Base-by-base conservation (phyloP, 2,329 filamentous ascomycete species). In the Helotiales sp. region DNA sequence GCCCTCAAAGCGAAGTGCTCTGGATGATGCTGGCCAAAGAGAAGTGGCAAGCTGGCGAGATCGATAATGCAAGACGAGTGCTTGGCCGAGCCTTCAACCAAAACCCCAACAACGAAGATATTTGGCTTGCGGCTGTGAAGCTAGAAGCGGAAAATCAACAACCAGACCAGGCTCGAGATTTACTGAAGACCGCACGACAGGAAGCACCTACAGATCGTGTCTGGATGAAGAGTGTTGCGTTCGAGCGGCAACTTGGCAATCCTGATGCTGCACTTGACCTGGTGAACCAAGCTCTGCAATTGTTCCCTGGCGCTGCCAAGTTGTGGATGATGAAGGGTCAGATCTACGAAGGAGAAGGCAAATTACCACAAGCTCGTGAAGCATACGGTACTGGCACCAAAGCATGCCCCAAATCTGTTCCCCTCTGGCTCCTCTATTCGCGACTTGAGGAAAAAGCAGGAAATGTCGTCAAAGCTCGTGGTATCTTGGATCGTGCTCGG, bases 301-400 rank as follows among this genome's bases (percentile, higher is more conserved):
- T 91, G 9, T 99, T 96, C 77, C 93, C 95, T 0, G 84, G 86
- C 44, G 85, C 89, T 12, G 82, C 91, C 52, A 98, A 98, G 75
- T 81, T 99, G 24, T 97, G 93, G 88, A 97, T 98, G 90, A 90
- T 96, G 79, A 99, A 99, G 76, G 95, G 96, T 0, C 95, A 99
- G 71, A 95, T 98, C 62, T 99, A 99, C 79, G 90, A 97, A 70
- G 83, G 87, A 42, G 82, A 92, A 47, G 87, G 84, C 66, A 92
- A 91, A 75, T 77, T 89, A 13, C 87, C 89, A 0, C 90, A 95
- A 73, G 95, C 95, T 2, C 86, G 95, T 47, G 92, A 98, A 72
- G 92, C 93, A 0, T 98, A 95, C 74, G 85, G 84, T 58, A 88
- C 90, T 4, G 95, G 95, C 33, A 96, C 93, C 38, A 89, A 95